A percentile compares a stretch with the other conserved stretches of the same genome.
Conservation (phyloP, 2,329 filamentous ascomycete genomes). For the Tolypocladium ovalisporum region DNA sequence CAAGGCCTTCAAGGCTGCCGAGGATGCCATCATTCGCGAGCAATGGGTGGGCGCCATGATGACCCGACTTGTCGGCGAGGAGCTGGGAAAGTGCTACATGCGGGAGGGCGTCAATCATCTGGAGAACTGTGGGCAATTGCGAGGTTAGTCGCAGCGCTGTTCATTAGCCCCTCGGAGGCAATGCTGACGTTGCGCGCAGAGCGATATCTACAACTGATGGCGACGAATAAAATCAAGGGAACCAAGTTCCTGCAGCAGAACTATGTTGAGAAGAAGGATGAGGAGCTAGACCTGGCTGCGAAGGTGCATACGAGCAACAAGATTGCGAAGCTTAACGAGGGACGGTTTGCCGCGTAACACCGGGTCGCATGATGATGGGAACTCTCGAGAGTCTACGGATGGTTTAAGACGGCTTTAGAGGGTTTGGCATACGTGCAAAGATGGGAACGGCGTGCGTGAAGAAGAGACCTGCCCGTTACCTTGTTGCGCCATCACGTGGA, state of each 20-base stretch:
- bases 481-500: constrained; percentile 5
- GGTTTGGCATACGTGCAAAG: background rate
- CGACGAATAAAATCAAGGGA: constrained; percentile 66
- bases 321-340: constrained; percentile 26
- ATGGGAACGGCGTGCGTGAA: background rate
- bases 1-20: constrained; percentile 67
- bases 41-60: constrained; percentile 90
- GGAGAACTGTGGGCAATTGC: constrained; percentile 72
- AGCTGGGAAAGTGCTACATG: constrained; percentile 78
- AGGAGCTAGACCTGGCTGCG: constrained; percentile 24
- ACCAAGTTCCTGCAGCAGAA: constrained; percentile 74
- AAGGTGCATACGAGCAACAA: constrained; percentile 28
- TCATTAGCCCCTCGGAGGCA: too few relatives aligned
- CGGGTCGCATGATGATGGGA: background rate
- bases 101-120: constrained; percentile 78
- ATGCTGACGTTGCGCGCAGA: constrained; percentile 36
- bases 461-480: background rate
- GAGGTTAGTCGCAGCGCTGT: constrained; percentile 43
- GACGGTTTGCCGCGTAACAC: constrained; percentile 18
- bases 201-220: constrained; percentile 68
- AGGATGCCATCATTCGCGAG: constrained; percentile 72
- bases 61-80: constrained; percentile 70
- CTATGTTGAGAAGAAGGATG: constrained; percentile 47
- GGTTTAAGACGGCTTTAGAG: background rate
- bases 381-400: background rate